Conservation (phyloP, 2,329 filamentous ascomycete genomes). For the Fusarium odoratissimum region DNA sequence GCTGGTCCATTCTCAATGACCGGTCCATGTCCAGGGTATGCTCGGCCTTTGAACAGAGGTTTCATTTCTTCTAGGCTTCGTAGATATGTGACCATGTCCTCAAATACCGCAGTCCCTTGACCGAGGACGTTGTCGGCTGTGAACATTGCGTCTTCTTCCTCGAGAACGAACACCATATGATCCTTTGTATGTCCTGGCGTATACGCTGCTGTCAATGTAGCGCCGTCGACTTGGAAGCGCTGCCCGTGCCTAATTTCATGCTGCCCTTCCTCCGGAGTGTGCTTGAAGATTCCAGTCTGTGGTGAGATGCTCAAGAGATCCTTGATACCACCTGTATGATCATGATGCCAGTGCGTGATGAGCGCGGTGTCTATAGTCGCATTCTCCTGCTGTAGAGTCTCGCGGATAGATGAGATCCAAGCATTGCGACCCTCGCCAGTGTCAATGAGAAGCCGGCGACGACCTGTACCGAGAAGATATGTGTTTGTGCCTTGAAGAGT, state of each 20-base stretch:
- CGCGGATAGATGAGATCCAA: constrained; percentile 76
- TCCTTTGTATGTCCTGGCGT: constrained; percentile 80
- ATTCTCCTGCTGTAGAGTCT: constrained; percentile 73
- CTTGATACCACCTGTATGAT: constrained; percentile 82
- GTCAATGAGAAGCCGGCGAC: constrained; percentile 82
- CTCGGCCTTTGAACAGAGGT: constrained; percentile 71
- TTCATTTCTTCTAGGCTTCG: constrained; percentile 76
- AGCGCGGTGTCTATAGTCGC: constrained; percentile 76
- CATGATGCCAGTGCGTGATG: constrained; percentile 92
- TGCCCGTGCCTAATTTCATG: constrained; percentile 61
- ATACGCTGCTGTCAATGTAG: constrained; percentile 72
- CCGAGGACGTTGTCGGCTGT: constrained; percentile 91
- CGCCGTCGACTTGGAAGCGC: constrained; percentile 67
- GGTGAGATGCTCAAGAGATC: constrained; percentile 76
- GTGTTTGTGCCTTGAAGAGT: constrained; percentile 88
- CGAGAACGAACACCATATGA: constrained; percentile 81
- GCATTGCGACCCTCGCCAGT: constrained; percentile 83
- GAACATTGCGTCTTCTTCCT: constrained; percentile 86
- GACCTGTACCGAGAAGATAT: constrained; percentile 85
- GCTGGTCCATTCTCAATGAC: constrained; percentile 77
- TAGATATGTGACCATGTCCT: constrained; percentile 78
- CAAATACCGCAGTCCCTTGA: constrained; percentile 87
- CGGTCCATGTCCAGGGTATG: constrained; percentile 89
- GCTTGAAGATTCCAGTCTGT: constrained; percentile 72
- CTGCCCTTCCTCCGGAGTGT: constrained; percentile 66